Evolutionary conservation across 2,329 filamentous ascomycete genomes (phyloP).

Genomic region (Aspergillus sergii): DNA sequence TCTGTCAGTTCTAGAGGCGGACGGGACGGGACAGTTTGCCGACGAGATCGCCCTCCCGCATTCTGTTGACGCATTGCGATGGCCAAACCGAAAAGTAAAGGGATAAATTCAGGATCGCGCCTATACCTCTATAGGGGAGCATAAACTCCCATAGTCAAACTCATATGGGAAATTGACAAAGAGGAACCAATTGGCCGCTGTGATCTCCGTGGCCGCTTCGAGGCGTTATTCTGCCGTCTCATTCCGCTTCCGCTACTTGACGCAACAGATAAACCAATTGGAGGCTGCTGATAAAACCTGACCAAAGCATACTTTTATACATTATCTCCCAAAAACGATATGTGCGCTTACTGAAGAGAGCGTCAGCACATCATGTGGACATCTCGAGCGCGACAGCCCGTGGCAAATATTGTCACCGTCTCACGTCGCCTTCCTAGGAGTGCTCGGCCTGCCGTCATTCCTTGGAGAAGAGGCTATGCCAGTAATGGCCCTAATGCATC

Average conservation of each 20-base stretch:
- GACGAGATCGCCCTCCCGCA: constrained; percentile 36
- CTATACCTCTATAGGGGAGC: neutral
- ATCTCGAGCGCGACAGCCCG: constrained; percentile 28
- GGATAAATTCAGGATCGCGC: neutral
- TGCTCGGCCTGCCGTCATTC: constrained; percentile 21
- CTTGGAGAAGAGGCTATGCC: constrained; percentile 33
- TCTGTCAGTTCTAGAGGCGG: constrained; percentile 31
- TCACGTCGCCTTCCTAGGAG: constrained; percentile 25
- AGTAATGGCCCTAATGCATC: constrained; percentile 24
- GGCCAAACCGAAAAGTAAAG: neutral
- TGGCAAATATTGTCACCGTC: constrained; percentile 23
- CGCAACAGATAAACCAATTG: constrained; percentile 26
- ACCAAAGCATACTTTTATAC: neutral
- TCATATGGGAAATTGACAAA: neutral
- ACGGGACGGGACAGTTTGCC: constrained; percentile 41
- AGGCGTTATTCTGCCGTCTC: constrained; percentile 38
- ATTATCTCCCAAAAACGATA: neutral
- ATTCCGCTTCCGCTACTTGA: constrained; percentile 31
- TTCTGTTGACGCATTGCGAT: constrained; percentile 33
- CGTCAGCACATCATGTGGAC: constrained; percentile 29
- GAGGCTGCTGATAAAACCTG: constrained; percentile 10
- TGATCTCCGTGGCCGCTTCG: constrained; percentile 25
- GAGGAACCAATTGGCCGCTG: neutral
- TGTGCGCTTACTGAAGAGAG: constrained; percentile 9
- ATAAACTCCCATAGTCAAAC: neutral